A percentile compares a stretch with the other conserved stretches of the same genome.
phyloP scores from a whole-genome alignment of 192 early-diverging fungal genomes.

The Paraglomus brasilianum region DNA sequence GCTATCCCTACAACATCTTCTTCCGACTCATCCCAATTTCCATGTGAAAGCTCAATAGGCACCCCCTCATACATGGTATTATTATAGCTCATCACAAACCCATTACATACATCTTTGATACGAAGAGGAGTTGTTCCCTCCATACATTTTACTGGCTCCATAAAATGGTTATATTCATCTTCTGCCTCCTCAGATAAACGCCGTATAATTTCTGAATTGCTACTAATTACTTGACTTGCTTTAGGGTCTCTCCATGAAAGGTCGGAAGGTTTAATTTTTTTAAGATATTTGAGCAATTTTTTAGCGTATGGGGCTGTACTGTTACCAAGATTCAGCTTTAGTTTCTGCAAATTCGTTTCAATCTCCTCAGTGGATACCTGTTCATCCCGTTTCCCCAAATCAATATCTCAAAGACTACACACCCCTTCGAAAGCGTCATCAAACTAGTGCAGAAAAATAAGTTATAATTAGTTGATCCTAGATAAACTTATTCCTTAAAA shows the following conservation, averaged over 20 bases:
- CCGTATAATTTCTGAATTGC: constrained; percentile 1
- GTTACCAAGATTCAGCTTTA: constrained; percentile 9
- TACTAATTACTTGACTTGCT: constrained; percentile 15
- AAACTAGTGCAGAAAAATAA: constrained; percentile 19
- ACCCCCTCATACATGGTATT: constrained; percentile 7
- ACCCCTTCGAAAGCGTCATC: constrained; percentile 5
- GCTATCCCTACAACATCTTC: too few species aligned
- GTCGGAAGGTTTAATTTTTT: constrained; percentile 1
- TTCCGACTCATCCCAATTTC: too few species aligned
- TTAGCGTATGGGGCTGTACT: constrained; percentile 10
- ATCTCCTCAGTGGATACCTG: not conserved
- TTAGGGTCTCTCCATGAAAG: constrained; percentile 6
- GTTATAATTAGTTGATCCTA: not conserved
- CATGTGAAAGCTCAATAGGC: constrained; percentile 6
- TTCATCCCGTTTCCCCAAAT: not conserved
- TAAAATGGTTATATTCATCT: constrained; percentile 12
- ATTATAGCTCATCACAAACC: constrained; percentile 13
- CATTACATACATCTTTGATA: constrained; percentile 1
- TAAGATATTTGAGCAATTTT: not conserved
- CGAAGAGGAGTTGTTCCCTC: constrained; percentile 4
- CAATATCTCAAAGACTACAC: constrained; percentile 17
- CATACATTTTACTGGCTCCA: constrained; percentile 10
- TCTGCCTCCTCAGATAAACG: not conserved
- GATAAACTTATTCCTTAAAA: not conserved
- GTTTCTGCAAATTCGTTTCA: not conserved